Percentiles rank a stretch among this genome's conserved stretches.
These are phyloP conservation scores for Telopea speciosissima DNA, from an alignment of 177 flowering plant species.

Conservation along the genomic window DNA sequence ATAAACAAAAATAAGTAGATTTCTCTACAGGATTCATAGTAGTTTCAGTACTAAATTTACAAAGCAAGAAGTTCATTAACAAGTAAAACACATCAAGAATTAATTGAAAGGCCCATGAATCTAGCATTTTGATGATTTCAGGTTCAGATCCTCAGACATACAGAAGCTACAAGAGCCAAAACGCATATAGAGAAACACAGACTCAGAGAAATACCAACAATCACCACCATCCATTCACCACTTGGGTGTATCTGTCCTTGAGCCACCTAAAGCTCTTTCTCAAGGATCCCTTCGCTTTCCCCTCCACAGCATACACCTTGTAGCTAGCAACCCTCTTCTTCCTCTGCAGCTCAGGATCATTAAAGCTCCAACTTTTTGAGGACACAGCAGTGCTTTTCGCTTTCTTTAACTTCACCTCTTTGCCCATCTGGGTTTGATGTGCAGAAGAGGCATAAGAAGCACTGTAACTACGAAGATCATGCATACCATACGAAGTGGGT, in stretches of 20 bases:
- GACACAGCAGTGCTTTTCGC: slow-evolving; percentile 30
- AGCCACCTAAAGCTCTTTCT: slow-evolving; percentile 76
- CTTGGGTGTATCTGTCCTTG: slow-evolving; percentile 52
- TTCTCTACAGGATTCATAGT: neutral
- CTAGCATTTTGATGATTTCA: slow-evolving; percentile 9
- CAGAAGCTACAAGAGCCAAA: slow-evolving; percentile 3
- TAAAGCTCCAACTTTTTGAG: slow-evolving; percentile 48
- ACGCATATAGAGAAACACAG: neutral
- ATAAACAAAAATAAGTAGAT: neutral
- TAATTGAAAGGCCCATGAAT: slow-evolving; percentile 1
- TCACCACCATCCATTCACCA: slow-evolving; percentile 62
- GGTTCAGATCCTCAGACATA: slow-evolving; percentile 5
- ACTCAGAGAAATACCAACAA: slow-evolving; percentile 1
- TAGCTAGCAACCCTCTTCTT: slow-evolving; percentile 77
- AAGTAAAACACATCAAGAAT: slow-evolving; percentile 7
- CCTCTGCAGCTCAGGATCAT: slow-evolving; percentile 79
- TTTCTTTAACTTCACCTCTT: slow-evolving; percentile 46
- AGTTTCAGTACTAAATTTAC: neutral
- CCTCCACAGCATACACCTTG: slow-evolving; percentile 66
- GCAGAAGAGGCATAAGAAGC: slow-evolving; percentile 37
- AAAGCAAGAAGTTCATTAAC: neutral
- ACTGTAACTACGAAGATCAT: slow-evolving; percentile 73
- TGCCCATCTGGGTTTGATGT: slow-evolving; percentile 25
- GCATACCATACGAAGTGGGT: slow-evolving; percentile 36
- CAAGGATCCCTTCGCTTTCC: slow-evolving; percentile 71